phyloP scores from a whole-genome alignment of 352 stramenopile genomes.

The Pythium dissotocum region DNA sequence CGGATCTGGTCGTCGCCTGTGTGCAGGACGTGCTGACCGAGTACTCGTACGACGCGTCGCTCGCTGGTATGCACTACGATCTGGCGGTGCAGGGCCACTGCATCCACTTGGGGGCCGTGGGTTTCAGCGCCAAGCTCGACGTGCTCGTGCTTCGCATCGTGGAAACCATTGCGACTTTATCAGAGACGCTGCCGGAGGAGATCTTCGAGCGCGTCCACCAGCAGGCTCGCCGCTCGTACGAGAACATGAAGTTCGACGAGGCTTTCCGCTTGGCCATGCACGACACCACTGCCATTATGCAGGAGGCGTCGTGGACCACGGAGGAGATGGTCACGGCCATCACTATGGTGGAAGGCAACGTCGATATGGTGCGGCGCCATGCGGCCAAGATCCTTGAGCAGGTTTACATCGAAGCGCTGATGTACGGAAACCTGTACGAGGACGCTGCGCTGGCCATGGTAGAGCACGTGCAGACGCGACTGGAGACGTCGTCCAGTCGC shows the following conservation, averaged over 20 bases:
- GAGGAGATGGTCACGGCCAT: constrained; percentile 44
- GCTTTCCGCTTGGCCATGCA: constrained; percentile 45
- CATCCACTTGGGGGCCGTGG: constrained; percentile 45
- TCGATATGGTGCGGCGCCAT: constrained; percentile 23
- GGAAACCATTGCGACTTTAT: constrained; percentile 36
- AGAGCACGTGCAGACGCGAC: constrained; percentile 30
- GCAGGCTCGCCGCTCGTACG: constrained; percentile 40
- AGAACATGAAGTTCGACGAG: constrained; percentile 56
- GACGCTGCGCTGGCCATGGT: constrained; percentile 29
- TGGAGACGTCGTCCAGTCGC: constrained; percentile 3
- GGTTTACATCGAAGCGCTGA: constrained; percentile 42
- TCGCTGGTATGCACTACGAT: constrained; percentile 35
- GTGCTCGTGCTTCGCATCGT: constrained; percentile 44
- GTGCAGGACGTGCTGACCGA: constrained; percentile 49
- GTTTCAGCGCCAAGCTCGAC: constrained; percentile 49
- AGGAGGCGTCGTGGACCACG: constrained; percentile 35
- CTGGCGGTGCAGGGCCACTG: constrained; percentile 38
- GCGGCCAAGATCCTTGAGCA: constrained; percentile 37
- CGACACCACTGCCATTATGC: constrained; percentile 34
- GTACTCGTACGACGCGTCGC: constrained; percentile 34
- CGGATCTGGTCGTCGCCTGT: constrained; percentile 38
- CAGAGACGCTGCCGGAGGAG: constrained; percentile 33
- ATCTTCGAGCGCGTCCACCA: constrained; percentile 49
- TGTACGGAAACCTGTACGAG: constrained; percentile 57
- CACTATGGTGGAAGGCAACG: constrained; percentile 25